Evolutionary conservation across 495 filamentous ascomycete species (phyloP).

Genomic region (Penicillium canariense): DNA sequence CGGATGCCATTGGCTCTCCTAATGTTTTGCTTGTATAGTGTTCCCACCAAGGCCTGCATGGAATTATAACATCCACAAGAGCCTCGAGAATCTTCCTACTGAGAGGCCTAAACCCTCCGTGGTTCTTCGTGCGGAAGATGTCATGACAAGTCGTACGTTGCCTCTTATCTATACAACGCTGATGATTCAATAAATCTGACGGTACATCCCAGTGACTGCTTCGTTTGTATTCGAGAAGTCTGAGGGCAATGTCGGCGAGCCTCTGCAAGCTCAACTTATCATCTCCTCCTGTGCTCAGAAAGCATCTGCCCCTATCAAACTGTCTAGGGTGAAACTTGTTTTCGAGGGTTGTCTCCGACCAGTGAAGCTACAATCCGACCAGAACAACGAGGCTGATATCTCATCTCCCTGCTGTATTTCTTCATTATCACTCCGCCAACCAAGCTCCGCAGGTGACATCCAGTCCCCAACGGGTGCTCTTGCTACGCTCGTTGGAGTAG

Average conservation of each 20-base stretch:
- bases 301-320: constrained; percentile 58
- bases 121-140: constrained; percentile 62
- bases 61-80: constrained; percentile 72
- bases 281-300: constrained; percentile 67
- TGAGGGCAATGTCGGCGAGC: constrained; percentile 83
- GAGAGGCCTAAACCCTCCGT: constrained; percentile 59
- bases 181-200: neutral
- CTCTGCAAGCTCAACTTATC: constrained; percentile 66
- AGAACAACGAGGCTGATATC: constrained; percentile 28
- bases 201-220: constrained; percentile 50
- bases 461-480: constrained; percentile 43
- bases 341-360: constrained; percentile 69
- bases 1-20: neutral
- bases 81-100: constrained; percentile 54
- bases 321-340: constrained; percentile 62
- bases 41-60: constrained; percentile 61
- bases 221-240: constrained; percentile 70
- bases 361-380: constrained; percentile 44
- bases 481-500: constrained; percentile 49
- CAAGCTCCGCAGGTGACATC: constrained; percentile 28
- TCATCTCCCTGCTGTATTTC: constrained; percentile 26
- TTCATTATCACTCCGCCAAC: constrained; percentile 35
- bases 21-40: constrained; percentile 33
- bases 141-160: constrained; percentile 64
- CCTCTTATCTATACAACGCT: neutral